Conservation (phyloP, 768 basidiomycete genomes). For the Tricholoma hemisulphureum region DNA sequence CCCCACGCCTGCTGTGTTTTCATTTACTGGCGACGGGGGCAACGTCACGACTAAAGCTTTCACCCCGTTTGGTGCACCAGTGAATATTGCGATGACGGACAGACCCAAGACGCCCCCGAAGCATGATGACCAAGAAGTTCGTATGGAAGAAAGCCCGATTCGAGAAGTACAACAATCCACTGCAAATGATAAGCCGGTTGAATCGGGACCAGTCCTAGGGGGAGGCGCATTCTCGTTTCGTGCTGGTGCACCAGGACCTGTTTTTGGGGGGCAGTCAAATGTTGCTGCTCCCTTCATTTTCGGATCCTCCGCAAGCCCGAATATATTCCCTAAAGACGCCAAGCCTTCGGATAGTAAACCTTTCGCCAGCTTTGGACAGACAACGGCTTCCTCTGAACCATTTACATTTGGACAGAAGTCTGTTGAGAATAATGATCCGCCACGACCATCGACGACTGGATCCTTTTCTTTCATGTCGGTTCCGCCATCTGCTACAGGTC, state of each 20-base stretch:
- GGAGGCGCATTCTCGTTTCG: slow-evolving; percentile 50
- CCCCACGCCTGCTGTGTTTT: slow-evolving; percentile 38
- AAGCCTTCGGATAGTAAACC: slow-evolving; percentile 46
- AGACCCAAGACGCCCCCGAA: slow-evolving; percentile 67
- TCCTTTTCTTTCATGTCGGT: slow-evolving; percentile 51
- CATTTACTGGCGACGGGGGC: slow-evolving; percentile 47
- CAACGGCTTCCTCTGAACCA: slow-evolving; percentile 32
- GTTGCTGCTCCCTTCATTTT: slow-evolving; percentile 41
- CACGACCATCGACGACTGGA: slow-evolving; percentile 38
- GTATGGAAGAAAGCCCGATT: slow-evolving; percentile 81
- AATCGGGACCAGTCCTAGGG: slow-evolving; percentile 34
- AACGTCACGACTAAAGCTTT: slow-evolving; percentile 51
- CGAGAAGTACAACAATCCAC: slow-evolving; percentile 52
- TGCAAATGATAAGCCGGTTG: slow-evolving; percentile 28
- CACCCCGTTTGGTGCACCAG: slow-evolving; percentile 45
- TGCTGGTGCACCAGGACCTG: slow-evolving; percentile 27
- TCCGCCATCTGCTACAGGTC: slow-evolving; percentile 36
- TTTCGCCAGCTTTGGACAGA: slow-evolving; percentile 50
- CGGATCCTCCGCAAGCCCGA: slow-evolving; percentile 35
- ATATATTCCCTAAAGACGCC: slow-evolving; percentile 49
- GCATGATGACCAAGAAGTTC: slow-evolving; percentile 62
- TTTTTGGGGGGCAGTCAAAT: slow-evolving; percentile 31
- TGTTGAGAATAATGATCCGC: slow-evolving; percentile 33
- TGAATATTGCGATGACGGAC: slow-evolving; percentile 29
- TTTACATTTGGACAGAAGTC: slow-evolving; percentile 50